Evolutionary conservation across 306 rosid genomes (phyloP).

Genomic region (Astragalus glycyphyllos): DNA sequence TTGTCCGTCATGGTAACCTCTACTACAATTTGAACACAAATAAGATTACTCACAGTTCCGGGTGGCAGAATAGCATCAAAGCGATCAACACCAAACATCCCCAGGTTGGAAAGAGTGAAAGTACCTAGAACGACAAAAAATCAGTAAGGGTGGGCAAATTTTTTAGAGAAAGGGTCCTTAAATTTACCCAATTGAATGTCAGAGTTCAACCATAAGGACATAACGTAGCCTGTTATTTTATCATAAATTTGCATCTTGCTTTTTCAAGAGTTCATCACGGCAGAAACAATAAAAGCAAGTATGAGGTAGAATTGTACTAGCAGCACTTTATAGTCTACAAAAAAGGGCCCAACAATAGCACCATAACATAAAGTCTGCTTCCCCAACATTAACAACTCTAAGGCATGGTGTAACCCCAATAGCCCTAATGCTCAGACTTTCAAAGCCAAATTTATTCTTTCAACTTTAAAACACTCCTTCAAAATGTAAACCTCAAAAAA

Average conservation of each 20-base stretch:
- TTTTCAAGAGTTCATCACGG: constrained; percentile 6
- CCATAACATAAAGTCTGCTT: not conserved
- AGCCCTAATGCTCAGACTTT: constrained; percentile 8
- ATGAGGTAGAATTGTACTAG: constrained; percentile 12
- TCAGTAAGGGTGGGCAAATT: constrained; percentile 18
- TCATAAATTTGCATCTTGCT: constrained; percentile 16
- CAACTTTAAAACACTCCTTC: constrained; percentile 8
- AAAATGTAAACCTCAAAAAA: not conserved
- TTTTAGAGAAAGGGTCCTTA: constrained; percentile 17
- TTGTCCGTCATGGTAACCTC: constrained; percentile 8
- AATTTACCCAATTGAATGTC: constrained; percentile 15
- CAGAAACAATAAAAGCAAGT: constrained; percentile 13
- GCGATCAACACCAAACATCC: constrained; percentile 98
- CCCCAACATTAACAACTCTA: constrained; percentile 2
- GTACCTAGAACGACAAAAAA: constrained; percentile 65
- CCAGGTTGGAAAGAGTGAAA: constrained; percentile 92
- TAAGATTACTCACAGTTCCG: constrained; percentile 73
- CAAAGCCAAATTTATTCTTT: constrained; percentile 24
- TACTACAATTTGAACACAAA: constrained; percentile 15
- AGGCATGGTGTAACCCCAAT: not conserved
- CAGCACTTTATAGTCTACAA: constrained; percentile 10
- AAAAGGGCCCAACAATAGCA: not conserved
- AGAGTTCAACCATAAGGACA: constrained; percentile 14
- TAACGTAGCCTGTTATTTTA: constrained; percentile 7
- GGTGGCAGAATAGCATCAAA: constrained; percentile 98